Base-by-base conservation (phyloP, 371 early-diverging fungal species). In the Mortierella sp. region DNA sequence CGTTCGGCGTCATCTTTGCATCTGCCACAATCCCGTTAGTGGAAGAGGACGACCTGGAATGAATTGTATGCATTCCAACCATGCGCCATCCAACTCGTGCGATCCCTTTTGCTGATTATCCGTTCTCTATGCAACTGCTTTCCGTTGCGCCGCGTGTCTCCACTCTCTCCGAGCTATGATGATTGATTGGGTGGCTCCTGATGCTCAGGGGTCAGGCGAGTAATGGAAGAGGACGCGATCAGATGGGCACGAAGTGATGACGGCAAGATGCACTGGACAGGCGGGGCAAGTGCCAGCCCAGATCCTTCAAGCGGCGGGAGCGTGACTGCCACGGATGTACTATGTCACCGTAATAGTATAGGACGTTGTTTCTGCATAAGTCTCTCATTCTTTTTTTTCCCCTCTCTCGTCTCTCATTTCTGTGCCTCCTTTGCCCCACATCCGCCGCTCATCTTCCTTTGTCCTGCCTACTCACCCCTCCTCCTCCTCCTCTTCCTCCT, bases 31-130 rank as follows among this genome's bases (percentile, higher is more conserved):
- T 70, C 60, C 76, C 76, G 60, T 75, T 75, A 47, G 71, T 45
- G 50, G 64, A 64, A 18, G 28, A 44, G 53, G 63, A 37, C 37
- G 37, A 63, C 51, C 43, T 19, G 57, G 71, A 56, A 37, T 66
- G 76, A 50, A 67, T 52, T 23, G 65, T 55, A 53, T 74, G 69
- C 66, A 52, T 74, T 55, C 75, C 75, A 64, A 70, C 75, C 70
- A 70, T 74, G 69, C 75, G 70, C 71, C 75, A 75, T 67, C 56
- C 64, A 75, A 64, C 11, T 53, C 53, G 26, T 45, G 16, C 25
- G 43, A 21, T 44, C 28, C 19, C 44, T 44, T 19, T 29, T 48
- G 0, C 30, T 29, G 57, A 48, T 43, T 62, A 47, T 44, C 53
- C 26, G 25, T 9, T 53, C 53, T 53, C 53, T 51, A 19, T 4